Conservation (phyloP, 106 monocot species). For the Dendrobium catenatum region DNA sequence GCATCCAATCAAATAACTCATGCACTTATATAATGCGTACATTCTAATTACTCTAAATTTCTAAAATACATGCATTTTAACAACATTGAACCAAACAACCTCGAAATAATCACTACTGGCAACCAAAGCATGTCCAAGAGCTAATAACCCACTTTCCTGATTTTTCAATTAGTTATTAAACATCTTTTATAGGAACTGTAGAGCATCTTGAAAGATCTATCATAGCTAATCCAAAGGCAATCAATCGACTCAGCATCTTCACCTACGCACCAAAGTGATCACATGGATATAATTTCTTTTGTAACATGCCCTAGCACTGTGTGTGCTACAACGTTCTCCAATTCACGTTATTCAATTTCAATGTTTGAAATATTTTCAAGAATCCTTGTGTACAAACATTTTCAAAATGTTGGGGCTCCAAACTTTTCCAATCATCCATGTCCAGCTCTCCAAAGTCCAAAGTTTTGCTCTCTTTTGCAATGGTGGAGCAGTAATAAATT, state of each 20-base stretch:
- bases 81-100: too few relatives aligned
- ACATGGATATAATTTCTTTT: not conserved
- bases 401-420: not conserved
- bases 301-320: not conserved
- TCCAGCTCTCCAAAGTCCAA: not conserved
- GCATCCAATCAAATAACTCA: too few relatives aligned
- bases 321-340: not conserved
- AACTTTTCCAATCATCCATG: not conserved
- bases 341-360: not conserved
- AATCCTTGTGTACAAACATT: not conserved
- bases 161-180: not conserved
- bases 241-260: not conserved
- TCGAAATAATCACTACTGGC: too few relatives aligned
- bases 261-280: not conserved
- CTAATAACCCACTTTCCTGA: not conserved
- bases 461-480: not conserved
- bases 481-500: not conserved
- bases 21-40: too few relatives aligned
- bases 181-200: not conserved
- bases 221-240: not conserved
- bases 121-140: too few relatives aligned
- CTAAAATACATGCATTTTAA: too few relatives aligned
- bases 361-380: not conserved
- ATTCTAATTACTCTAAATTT: too few relatives aligned
- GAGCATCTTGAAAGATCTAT: not conserved